Base-by-base conservation (phyloP, 768 basidiomycete genomes). In the Lactarius deliciosus region DNA sequence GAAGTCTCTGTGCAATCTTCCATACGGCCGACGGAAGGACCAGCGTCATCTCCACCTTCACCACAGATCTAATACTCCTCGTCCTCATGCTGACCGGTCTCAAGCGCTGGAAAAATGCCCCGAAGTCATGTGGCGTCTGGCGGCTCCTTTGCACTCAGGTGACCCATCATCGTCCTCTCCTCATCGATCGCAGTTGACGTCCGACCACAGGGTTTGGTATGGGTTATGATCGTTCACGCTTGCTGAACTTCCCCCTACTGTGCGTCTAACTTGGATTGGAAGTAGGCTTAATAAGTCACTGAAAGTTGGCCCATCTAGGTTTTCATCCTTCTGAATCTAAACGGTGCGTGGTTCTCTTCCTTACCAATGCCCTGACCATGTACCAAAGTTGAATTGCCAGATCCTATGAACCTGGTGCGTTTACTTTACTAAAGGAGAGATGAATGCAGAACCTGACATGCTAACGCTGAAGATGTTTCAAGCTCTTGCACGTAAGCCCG, bases 401-500 rank as follows among this genome's bases (percentile, higher is more conserved):
- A 53, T 28, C 65, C 68, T 3, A 10, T 66, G 15, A 67, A 69
- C 25, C 13, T 69, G 64, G 68, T 69, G 38, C n/a, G 68, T 62
- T 32, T n/a, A 10, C 36, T 11, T 28, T 13, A 34, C 41, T 5
- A 8, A 9, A 15, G 9, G 13, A 57, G 1, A 50, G 25, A 53
- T 3, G 50, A 25, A 22, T 53, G 22, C 50, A 22, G 50, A 25
- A 22, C 22, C 50, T 53, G n/a, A 53, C 13, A 25, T 25, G 22
- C 43, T 16, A 45, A 45, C 36, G 16, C 25, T 13, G 25, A 50
- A 68, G 68, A 58, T 66, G 30, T 62, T 66, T 57, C 68, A 66
- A 55, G 25, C 18, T 25, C 30, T 57, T 20, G 65, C 45, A 38
- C 2, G 68, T 69, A 32, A 61, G 68, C 54, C 47, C 6, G 16